Percentiles rank a stretch among this genome's conserved stretches.
Conservation (phyloP, 805 yeast species). For the Candida maesae region DNA sequence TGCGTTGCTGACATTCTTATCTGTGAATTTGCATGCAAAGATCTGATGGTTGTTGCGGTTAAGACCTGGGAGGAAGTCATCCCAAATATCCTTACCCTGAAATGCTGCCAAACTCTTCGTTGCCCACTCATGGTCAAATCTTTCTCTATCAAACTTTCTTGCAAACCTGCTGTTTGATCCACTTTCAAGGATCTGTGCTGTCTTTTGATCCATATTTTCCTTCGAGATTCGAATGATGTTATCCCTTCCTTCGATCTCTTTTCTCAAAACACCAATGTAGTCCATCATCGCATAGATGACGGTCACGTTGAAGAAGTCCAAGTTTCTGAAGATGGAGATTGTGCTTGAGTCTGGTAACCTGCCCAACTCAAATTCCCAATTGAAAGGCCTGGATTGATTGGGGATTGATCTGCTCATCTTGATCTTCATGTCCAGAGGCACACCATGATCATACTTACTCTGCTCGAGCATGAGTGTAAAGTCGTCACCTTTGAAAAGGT, state of each 20-base stretch:
- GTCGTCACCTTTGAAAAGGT: conserved; percentile 12
- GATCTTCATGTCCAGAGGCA: conserved; percentile 19
- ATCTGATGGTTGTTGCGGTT: conserved; percentile 8
- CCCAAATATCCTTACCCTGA: conserved; percentile 23
- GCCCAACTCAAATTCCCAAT: conserved; percentile 23
- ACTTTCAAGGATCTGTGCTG: conserved; percentile 1
- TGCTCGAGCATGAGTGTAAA: conserved; percentile 9
- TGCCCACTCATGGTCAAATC: conserved; percentile 21
- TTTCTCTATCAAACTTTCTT: conserved; percentile 15
- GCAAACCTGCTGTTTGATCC: conserved; percentile 19
- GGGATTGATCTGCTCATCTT: conserved; percentile 6
- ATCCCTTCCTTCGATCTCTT: conserved; percentile 29
- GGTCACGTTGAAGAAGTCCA: conserved; percentile 23
- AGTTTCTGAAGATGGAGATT: conserved; percentile 19
- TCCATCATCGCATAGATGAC: conserved; percentile 19
- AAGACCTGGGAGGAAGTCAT: conserved; percentile 16
- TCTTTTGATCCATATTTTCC: conserved; percentile 23
- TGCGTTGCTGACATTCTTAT: conserved; percentile 1
- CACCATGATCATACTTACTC: conserved; percentile 16
- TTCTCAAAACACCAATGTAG: conserved; percentile 17
- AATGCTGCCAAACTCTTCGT: conserved; percentile 7
- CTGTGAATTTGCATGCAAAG: conserved; percentile 17
- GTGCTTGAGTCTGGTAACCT: conserved; percentile 23
- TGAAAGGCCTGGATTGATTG: conserved; percentile 11
- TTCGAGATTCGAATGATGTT: conserved; percentile 28